Conservation (phyloP, 495 filamentous ascomycete species). For the Penicillium pancosmium region DNA sequence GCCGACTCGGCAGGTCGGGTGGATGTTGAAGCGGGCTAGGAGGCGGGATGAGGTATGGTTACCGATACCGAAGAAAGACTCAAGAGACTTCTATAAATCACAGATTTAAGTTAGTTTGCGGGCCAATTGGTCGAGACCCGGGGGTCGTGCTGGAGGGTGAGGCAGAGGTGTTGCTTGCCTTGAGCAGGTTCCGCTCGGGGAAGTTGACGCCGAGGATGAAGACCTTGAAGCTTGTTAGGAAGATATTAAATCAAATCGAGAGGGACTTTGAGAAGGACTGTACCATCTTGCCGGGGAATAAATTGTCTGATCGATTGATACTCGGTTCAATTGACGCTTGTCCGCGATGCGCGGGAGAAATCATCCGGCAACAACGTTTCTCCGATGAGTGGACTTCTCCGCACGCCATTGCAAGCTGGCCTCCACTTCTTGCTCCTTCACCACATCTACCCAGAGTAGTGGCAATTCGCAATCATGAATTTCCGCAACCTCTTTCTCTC, state of each 20-base stretch:
- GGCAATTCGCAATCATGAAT: conserved; percentile 48
- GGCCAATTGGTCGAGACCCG: conserved; percentile 12
- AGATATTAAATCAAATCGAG: background rate
- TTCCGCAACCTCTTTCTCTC: conserved; percentile 59
- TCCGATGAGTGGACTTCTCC: conserved; percentile 36
- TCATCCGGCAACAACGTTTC: conserved; percentile 40
- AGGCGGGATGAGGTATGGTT: conserved; percentile 68
- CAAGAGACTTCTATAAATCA: conserved; percentile 71
- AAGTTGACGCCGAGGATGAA: conserved; percentile 86
- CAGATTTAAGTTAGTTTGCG: conserved; percentile 18
- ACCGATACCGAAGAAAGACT: conserved; percentile 90
- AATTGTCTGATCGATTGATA: conserved; percentile 12
- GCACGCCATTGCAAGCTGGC: conserved; percentile 47
- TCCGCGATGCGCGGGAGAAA: conserved; percentile 35
- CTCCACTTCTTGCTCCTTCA: conserved; percentile 24
- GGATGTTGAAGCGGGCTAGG: conserved; percentile 84
- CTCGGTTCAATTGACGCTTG: conserved; percentile 11
- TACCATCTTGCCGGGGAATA: conserved; percentile 39
- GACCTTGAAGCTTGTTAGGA: conserved; percentile 51
- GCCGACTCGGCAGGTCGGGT: conserved; percentile 75
- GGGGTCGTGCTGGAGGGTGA: conserved; percentile 11
- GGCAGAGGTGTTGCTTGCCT: conserved; percentile 53
- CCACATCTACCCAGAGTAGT: conserved; percentile 17
- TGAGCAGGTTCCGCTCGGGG: conserved; percentile 76
- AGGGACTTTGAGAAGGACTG: background rate